Evolutionary conservation across 225 moss, liverwort and hornwort species (phyloP), one percentile per base, ranked within the genome.

Genomic region (Asterella californica): DNA sequence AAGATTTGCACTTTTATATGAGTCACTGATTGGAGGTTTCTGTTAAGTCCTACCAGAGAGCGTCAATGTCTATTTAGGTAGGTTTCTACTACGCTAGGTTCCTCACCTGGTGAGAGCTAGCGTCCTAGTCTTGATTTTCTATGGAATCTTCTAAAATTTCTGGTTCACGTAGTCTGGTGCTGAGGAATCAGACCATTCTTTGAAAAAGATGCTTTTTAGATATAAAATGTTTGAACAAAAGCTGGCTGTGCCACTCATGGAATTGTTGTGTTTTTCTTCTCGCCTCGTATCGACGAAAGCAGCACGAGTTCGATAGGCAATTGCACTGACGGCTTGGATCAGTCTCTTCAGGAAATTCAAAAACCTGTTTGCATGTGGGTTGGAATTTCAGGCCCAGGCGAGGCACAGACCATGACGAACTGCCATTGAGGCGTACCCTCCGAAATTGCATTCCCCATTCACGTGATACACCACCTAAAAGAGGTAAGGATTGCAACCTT

Each of bases 391-490:
- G 96, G 90, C 96, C 90, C 81, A 90, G 94, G 79, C 90, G 86
- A 80, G 85, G 86, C 61, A 85, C 76, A 71, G 90, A 90, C 68
- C 83, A 85, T 77, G 92, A 87, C 49, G 90, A 94, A 53, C 24
- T 80, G 12, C 67, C 82, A 59, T 82, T 80, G n/a, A 90, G 90
- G 71, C 91, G 79, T 49, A 91, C 82, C 62, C 84, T 84, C 47
- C 85, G 88, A 15, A 90, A 89, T 38, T 94, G 96, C 85, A 88
- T 91, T 82, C 84, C 92, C 8, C 91, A 91, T 66, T 82, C 96
- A 79, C 96, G 92, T 65, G 88, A 92, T 64, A 88, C 91, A 49
- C 96, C 96, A 81, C 96, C 96, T 0, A 92, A 94, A 80, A 84
- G 96, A 87, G 96, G 96, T 94, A 78, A 81, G 34, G 1, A 47